phyloP scores from a whole-genome alignment of 1,284 basidiomycete genomes.

The Fomitopsis pinicola region DNA sequence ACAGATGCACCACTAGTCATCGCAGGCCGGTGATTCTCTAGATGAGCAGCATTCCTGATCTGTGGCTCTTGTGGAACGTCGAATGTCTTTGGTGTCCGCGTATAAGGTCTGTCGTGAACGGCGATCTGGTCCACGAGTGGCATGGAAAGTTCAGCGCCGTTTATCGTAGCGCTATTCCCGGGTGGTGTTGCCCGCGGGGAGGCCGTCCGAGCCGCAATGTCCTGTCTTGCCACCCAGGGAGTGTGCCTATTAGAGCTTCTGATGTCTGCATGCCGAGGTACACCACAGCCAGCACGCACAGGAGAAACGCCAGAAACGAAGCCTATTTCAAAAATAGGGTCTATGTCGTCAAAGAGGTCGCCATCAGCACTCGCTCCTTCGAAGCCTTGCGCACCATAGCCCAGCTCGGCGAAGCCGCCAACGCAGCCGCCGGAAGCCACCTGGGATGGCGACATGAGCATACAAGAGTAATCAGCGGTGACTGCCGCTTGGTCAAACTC shows the following conservation, averaged over 20 bases:
- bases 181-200: too few relatives aligned
- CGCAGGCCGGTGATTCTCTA: too few relatives aligned
- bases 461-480: conserved; percentile 18
- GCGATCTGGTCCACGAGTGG: too few relatives aligned
- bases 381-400: conserved; percentile 21
- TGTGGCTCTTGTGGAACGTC: too few relatives aligned
- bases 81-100: too few relatives aligned
- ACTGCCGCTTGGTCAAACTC: not conserved
- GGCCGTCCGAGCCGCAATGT: too few relatives aligned
- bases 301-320: not conserved
- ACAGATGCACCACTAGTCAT: not conserved
- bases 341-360: conserved; percentile 22
- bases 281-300: not conserved
- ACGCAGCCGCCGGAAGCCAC: not conserved
- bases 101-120: too few relatives aligned
- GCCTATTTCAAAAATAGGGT: conserved; percentile 17
- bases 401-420: conserved; percentile 14
- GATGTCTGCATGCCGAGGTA: not conserved
- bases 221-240: too few relatives aligned
- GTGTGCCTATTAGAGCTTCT: too few relatives aligned
- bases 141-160: too few relatives aligned
- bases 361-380: conserved; percentile 19
- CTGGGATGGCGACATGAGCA: conserved; percentile 11
- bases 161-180: too few relatives aligned
- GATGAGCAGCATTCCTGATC: too few relatives aligned